Base-by-base conservation (phyloP, 441 rosid species). In the Oxalis stricta region DNA sequence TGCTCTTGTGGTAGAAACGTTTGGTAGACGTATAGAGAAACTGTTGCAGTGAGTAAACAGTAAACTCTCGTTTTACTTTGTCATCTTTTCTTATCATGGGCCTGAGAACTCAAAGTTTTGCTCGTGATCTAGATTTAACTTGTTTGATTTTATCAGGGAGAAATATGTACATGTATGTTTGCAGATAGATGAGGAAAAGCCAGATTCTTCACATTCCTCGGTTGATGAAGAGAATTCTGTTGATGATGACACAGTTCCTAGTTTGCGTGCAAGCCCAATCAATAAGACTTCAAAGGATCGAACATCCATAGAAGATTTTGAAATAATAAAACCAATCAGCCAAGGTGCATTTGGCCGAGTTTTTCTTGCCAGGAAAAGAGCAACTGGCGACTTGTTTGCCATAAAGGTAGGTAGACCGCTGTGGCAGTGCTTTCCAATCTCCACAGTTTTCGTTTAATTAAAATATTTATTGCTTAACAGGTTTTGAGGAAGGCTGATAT, bases 331-430 rank as follows among this genome's bases (percentile, higher is more conserved):
- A 73, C 99, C 99, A 43, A 82, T 92, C 52, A 92, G 99, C 66
- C 76, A 84, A 24, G 99, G 99, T 53, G 97, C 97, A 58, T 92
- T 72, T 53, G 97, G 99, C 43, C 66, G 94, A 59, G 97, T 92
- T 47, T 87, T 86, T 57, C 99, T 92, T 43, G 77, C 99, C 19
- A 71, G 63, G 50, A 92, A 92, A 68, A 76, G 94, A 63, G 76
- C 95, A 12, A 92, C 97, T 0, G 97, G 97, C 28, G 99, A 92
- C 64, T 68, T 82, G 37, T 92, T 92, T 53, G 99, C 99, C 13
- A 84, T 92, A 65, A 87, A 87, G 92, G 99, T 91, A 38, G 33
- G 76, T 30, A 46, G 29, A n/a, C n/a, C n/a, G n/a, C n/a, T n/a
- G n/a, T n/a, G n/a, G n/a, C n/a, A n/a, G n/a, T n/a, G n/a, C n/a